Evolutionary conservation across 768 basidiomycete genomes (phyloP).

Genomic region (Phanerochaete carnosa): DNA sequence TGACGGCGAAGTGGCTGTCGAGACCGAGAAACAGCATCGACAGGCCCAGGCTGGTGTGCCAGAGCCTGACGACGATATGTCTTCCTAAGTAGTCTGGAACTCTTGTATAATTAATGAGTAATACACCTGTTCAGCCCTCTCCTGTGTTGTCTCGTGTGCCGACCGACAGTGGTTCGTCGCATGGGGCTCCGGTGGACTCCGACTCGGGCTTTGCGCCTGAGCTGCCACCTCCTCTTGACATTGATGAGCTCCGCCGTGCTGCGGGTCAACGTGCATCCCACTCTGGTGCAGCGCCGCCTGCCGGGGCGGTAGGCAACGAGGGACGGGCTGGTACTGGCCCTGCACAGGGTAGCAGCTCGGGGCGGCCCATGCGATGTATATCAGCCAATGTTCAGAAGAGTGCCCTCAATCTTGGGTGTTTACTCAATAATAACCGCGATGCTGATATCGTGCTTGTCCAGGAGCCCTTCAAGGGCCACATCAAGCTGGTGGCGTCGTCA

Average conservation of each 20-base stretch:
- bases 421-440: constrained; percentile 2
- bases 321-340: background rate
- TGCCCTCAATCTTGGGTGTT: background rate
- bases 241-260: background rate
- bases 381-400: constrained; percentile 6
- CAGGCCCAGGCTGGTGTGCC: background rate
- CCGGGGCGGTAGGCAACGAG: background rate
- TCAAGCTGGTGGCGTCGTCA: constrained; percentile 9
- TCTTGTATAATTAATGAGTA: background rate
- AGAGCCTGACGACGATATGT: background rate
- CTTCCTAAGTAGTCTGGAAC: background rate
- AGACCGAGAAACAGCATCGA: background rate
- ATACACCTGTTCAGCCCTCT: background rate
- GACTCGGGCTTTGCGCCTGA: background rate
- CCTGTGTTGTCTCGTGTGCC: background rate
- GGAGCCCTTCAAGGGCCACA: constrained; percentile 8
- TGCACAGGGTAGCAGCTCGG: background rate
- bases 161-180: background rate
- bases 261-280: background rate
- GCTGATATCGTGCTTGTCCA: constrained; percentile 10
- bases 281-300: too few relatives aligned
- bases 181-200: background rate
- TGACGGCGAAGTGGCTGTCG: constrained; percentile 1
- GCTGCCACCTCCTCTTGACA: background rate
- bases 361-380: background rate